Conservation (phyloP, 495 filamentous ascomycete species). For the Hyphodiscus hymeniophilus region DNA sequence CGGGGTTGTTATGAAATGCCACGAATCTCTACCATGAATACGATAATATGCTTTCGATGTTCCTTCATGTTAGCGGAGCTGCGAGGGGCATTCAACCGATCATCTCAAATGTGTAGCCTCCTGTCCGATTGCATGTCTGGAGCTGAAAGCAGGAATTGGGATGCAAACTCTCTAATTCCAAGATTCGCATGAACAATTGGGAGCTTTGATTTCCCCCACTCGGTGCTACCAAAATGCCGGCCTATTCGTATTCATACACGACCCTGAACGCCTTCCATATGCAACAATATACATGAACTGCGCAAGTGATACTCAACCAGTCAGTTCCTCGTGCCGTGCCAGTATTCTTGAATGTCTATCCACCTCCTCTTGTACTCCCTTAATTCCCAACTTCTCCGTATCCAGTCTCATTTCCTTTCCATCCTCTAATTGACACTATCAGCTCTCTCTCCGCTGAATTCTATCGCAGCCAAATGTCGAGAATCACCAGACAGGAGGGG, state of each 20-base stretch:
- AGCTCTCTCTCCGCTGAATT: background rate
- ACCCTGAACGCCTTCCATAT: conserved; percentile 18
- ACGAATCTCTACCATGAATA: background rate
- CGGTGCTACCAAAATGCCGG: background rate
- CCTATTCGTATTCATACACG: background rate
- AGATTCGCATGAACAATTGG: background rate
- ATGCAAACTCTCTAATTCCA: background rate
- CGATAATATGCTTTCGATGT: background rate
- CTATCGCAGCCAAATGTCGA: background rate
- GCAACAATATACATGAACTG: conserved; percentile 15
- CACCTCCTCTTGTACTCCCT: conserved; percentile 80
- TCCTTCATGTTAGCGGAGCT: too few species aligned
- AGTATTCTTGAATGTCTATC: conserved; percentile 78
- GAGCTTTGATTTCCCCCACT: background rate
- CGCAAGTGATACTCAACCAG: too few species aligned
- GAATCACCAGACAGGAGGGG: background rate
- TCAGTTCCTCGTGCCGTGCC: conserved; percentile 73
- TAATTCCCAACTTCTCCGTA: conserved; percentile 69
- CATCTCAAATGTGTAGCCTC: too few species aligned
- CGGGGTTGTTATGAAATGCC: background rate
- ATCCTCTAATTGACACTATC: too few species aligned
- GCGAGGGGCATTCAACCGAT: too few species aligned
- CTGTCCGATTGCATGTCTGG: too few species aligned
- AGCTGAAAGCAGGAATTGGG: too few species aligned
- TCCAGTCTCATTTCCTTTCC: conserved; percentile 69